phyloP scores from a whole-genome alignment of 2,329 filamentous ascomycete species.

The Cladosporium colombiae region DNA sequence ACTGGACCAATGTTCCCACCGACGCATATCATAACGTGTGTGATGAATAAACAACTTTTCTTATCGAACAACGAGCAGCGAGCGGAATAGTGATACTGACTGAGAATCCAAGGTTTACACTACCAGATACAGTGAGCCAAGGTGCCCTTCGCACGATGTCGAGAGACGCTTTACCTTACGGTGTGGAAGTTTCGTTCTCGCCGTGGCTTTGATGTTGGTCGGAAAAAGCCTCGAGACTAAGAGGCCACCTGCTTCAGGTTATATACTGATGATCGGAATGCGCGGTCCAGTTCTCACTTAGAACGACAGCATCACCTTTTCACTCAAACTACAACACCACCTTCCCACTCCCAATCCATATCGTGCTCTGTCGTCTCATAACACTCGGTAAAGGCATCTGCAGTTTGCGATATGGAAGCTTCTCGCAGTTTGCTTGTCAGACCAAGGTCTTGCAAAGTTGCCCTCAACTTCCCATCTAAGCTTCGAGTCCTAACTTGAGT shows the following conservation, averaged over 20 bases:
- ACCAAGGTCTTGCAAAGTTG: background rate
- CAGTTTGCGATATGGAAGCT: background rate
- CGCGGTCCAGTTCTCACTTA: no score
- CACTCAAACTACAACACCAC: no score
- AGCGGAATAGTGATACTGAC: background rate
- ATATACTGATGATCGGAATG: background rate
- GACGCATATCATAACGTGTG: background rate
- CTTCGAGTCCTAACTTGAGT: slow-evolving; percentile 25
- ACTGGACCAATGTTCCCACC: background rate
- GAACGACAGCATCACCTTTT: no score
- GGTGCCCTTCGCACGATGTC: background rate
- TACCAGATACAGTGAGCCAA: background rate
- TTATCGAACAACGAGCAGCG: no score
- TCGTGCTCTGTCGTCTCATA: background rate
- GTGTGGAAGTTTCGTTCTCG: background rate
- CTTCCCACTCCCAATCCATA: slow-evolving; percentile 7
- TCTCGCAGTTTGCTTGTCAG: background rate
- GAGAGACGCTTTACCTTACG: background rate
- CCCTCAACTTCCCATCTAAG: slow-evolving; percentile 12
- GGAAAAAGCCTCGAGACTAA: background rate
- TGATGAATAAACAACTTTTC: background rate
- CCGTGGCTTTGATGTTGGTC: background rate
- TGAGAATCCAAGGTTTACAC: background rate
- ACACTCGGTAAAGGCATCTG: background rate
- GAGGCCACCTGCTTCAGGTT: background rate